Conservation (phyloP, 2,329 filamentous ascomycete species). For the Arthrobotrys pseudoclavata region DNA sequence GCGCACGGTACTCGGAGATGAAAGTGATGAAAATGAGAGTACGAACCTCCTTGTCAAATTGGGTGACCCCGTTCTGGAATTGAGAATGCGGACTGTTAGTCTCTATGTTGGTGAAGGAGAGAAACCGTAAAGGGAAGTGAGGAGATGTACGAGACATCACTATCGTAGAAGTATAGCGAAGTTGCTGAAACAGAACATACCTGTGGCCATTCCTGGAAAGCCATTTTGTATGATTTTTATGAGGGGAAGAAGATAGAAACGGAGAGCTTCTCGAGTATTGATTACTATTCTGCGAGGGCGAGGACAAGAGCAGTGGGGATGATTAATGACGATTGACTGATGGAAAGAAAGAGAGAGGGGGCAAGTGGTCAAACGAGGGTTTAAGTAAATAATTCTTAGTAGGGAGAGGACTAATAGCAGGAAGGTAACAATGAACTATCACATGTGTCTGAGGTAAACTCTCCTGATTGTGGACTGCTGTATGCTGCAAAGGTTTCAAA, state of each 20-base stretch:
- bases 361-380: slow-evolving; percentile 30
- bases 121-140: not conserved
- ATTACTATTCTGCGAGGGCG: too few relatives aligned
- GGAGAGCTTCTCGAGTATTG: not conserved
- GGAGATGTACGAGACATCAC: slow-evolving; percentile 25
- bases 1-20: not conserved
- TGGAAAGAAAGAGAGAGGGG: slow-evolving; percentile 13
- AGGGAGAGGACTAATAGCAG: not conserved
- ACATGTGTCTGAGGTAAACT: slow-evolving; percentile 1
- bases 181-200: slow-evolving; percentile 18
- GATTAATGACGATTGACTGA: slow-evolving; percentile 8
- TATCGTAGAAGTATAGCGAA: not conserved
- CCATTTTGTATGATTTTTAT: slow-evolving; percentile 55
- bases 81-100: slow-evolving; percentile 37
- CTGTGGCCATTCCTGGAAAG: slow-evolving; percentile 53
- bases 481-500: slow-evolving; percentile 27
- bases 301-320: too few relatives aligned
- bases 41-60: slow-evolving; percentile 86
- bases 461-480: slow-evolving; percentile 36
- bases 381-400: slow-evolving; percentile 25
- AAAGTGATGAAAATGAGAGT: not conserved
- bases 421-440: slow-evolving; percentile 4
- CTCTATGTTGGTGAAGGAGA: too few relatives aligned
- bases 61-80: slow-evolving; percentile 77
- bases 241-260: not conserved